A percentile compares a stretch with the other conserved stretches of the same genome.
These are phyloP conservation scores for Leptographium lundbergii DNA, from an alignment of 2,329 filamentous ascomycete species.

Conservation along the genomic window DNA sequence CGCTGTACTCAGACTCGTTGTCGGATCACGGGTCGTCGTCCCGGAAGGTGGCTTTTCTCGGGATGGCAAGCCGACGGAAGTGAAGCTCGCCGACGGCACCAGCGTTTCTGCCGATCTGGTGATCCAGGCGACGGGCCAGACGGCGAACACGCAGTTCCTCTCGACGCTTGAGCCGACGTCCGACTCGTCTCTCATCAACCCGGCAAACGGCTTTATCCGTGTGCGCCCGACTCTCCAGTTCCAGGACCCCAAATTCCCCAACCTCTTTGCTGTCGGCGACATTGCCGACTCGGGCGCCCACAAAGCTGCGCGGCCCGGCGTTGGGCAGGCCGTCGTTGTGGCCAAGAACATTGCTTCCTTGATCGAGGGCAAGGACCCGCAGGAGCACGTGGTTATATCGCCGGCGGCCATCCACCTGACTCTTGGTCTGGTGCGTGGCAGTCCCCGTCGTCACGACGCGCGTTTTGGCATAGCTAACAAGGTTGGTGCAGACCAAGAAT, in stretches of 20 bases:
- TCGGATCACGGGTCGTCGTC: neutral
- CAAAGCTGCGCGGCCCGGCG: slow-evolving; percentile 16
- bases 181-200: slow-evolving; percentile 2
- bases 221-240: slow-evolving; percentile 9
- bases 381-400: slow-evolving; percentile 4
- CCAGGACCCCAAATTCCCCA: slow-evolving; percentile 12
- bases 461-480: neutral
- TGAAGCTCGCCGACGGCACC: slow-evolving; percentile 6
- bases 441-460: neutral
- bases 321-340: slow-evolving; percentile 6
- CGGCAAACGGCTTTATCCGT: slow-evolving; percentile 5
- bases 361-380: slow-evolving; percentile 6
- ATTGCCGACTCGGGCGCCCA: slow-evolving; percentile 39
- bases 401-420: slow-evolving; percentile 9
- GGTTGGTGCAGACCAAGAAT: slow-evolving; percentile 6
- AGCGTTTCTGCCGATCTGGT: slow-evolving; percentile 4
- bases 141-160: slow-evolving; percentile 6
- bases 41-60: neutral
- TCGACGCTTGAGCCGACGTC: slow-evolving; percentile 1
- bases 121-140: slow-evolving; percentile 7
- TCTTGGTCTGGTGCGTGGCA: slow-evolving; percentile 4
- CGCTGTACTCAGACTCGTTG: neutral
- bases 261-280: slow-evolving; percentile 53
- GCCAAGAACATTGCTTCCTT: slow-evolving; percentile 9
- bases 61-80: slow-evolving; percentile 3